These are phyloP conservation scores for Ceratocystis harringtonii DNA, from an alignment of 2,329 filamentous ascomycete species.

Conservation along the genomic window DNA sequence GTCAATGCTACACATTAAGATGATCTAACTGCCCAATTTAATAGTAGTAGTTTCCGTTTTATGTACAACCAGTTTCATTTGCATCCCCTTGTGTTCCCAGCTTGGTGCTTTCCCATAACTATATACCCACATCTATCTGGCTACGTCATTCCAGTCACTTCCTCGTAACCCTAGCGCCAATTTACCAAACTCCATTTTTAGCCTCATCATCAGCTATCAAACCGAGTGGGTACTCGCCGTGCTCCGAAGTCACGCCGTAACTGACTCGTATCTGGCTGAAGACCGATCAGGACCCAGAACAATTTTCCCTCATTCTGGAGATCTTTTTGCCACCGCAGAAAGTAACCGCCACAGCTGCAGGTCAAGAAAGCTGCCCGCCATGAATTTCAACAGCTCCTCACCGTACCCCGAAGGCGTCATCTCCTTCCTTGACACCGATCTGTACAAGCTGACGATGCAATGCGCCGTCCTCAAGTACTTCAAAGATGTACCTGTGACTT, in stretches of 20 bases:
- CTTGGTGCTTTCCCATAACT: not conserved
- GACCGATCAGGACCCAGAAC: not conserved
- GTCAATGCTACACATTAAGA: not conserved
- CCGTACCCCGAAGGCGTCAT: conserved; percentile 61
- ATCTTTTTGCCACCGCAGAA: not conserved
- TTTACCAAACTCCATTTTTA: not conserved
- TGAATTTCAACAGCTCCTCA: conserved; percentile 53
- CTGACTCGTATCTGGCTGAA: not conserved
- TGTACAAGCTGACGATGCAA: conserved; percentile 99
- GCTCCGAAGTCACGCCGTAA: not conserved
- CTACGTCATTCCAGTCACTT: not conserved
- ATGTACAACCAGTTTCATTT: not conserved
- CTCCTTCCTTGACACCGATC: conserved; percentile 65
- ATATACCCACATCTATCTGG: not conserved
- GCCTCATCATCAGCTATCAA: not conserved
- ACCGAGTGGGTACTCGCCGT: not conserved
- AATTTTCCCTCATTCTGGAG: not conserved
- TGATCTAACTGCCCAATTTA: too few relatives aligned
- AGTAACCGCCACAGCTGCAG: conserved; percentile 5
- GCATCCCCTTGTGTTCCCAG: not conserved
- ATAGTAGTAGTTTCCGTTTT: too few relatives aligned
- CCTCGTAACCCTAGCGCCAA: not conserved
- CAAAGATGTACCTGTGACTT: conserved; percentile 65
- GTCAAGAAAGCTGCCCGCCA: conserved; percentile 22
- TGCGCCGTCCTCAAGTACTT: conserved; percentile 90